Conservation (phyloP, 2,329 filamentous ascomycete genomes). For the Fusarium poae region DNA sequence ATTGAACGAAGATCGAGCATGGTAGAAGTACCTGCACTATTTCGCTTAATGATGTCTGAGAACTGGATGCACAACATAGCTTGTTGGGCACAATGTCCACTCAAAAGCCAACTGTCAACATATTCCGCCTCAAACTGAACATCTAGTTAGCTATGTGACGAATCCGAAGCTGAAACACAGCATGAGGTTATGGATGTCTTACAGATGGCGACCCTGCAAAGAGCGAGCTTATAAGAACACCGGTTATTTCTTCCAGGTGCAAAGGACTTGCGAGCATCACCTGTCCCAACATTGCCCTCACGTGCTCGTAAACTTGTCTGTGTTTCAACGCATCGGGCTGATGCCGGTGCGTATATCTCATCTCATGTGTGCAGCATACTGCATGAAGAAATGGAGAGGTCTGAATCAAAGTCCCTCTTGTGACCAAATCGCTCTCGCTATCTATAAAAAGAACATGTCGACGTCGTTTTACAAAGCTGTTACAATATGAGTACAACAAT, state of each 20-base stretch:
- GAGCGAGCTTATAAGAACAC: conserved; percentile 56
- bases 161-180: neutral
- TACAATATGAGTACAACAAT: neutral
- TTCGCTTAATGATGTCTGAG: conserved; percentile 55
- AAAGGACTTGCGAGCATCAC: conserved; percentile 56
- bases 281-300: conserved; percentile 55
- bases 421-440: conserved; percentile 21
- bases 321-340: conserved; percentile 44
- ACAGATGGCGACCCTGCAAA: conserved; percentile 42
- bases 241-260: conserved; percentile 58
- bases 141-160: neutral
- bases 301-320: conserved; percentile 57
- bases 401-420: conserved; percentile 46
- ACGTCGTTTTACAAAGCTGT: conserved; percentile 25
- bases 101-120: conserved; percentile 59
- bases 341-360: conserved; percentile 48
- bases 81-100: conserved; percentile 58
- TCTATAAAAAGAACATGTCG: conserved; percentile 30
- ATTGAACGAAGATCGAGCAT: conserved; percentile 52
- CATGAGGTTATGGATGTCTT: neutral
- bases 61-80: conserved; percentile 60
- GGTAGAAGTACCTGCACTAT: conserved; percentile 51
- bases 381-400: conserved; percentile 57
- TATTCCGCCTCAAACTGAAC: conserved; percentile 51
- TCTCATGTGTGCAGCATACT: conserved; percentile 57